Conservation (phyloP, 2,329 filamentous ascomycete species). For the Lachnellula subtilissima region DNA sequence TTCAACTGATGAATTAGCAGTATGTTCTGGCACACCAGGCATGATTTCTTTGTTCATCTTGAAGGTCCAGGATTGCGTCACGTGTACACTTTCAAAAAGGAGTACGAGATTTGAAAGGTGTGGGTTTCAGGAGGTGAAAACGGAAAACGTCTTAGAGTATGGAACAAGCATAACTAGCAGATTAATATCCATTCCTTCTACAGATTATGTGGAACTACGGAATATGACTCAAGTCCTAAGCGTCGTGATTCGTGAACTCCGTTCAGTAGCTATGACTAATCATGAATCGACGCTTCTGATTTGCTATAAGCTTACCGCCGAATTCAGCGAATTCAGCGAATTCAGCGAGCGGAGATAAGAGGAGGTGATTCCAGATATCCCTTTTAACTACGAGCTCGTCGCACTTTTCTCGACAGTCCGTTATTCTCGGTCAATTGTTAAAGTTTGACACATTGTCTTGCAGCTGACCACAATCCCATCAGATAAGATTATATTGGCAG, state of each 20-base stretch:
- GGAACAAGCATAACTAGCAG: too few relatives aligned
- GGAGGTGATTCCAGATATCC: background rate
- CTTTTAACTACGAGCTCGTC: background rate
- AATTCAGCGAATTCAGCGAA: background rate
- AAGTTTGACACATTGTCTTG: background rate
- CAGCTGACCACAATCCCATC: background rate
- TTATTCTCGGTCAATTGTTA: background rate
- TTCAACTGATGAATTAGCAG: too few relatives aligned
- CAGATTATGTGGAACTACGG: too few relatives aligned
- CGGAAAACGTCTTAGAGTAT: too few relatives aligned
- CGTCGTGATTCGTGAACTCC: background rate
- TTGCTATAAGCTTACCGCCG: background rate
- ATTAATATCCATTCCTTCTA: too few relatives aligned
- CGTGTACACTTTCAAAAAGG: too few relatives aligned
- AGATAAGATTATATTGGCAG: background rate
- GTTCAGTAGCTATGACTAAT: background rate
- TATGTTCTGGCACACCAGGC: too few relatives aligned
- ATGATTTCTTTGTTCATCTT: too few relatives aligned
- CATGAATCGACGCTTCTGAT: background rate
- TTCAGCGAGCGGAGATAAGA: background rate
- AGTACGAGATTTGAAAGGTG: too few relatives aligned
- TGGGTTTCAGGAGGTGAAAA: too few relatives aligned
- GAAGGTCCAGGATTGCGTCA: too few relatives aligned
- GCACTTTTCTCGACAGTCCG: background rate
- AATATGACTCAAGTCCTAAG: too few relatives aligned